Evolutionary conservation across 192 early-diverging fungal species (phyloP).

Genomic region (Coemansia sp.): DNA sequence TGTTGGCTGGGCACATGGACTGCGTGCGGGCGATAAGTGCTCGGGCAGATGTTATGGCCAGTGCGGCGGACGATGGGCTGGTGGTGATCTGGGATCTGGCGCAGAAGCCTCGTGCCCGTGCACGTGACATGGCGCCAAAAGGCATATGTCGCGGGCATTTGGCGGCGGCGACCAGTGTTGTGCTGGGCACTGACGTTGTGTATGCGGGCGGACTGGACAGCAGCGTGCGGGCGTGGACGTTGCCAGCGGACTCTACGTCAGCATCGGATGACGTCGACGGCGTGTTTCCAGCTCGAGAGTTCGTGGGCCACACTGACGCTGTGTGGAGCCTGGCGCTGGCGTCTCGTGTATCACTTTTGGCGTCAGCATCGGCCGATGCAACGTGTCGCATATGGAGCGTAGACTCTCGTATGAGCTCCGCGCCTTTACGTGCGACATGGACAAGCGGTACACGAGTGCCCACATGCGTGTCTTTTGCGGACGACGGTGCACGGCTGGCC

Average conservation of each 20-base stretch:
- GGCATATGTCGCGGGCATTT: constrained; percentile 38
- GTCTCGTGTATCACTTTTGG: constrained; percentile 21
- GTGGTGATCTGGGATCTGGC: constrained; percentile 45
- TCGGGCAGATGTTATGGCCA: constrained; percentile 8
- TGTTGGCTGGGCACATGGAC: constrained; percentile 45
- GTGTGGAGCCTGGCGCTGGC: constrained; percentile 49
- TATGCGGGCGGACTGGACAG: constrained; percentile 51
- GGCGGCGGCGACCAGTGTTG: constrained; percentile 45
- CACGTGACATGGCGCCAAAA: constrained; percentile 14
- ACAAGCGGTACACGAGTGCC: constrained; percentile 2
- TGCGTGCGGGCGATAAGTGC: constrained; percentile 23
- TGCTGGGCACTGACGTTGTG: constrained; percentile 9
- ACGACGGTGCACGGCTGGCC: constrained; percentile 9
- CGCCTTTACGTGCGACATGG: constrained; percentile 6
- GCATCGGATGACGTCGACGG: constrained; percentile 12
- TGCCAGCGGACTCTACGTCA: constrained; percentile 14
- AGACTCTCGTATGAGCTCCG: neutral
- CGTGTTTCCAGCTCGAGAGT: constrained; percentile 24
- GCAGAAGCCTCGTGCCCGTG: constrained; percentile 1
- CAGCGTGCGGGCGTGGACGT: constrained; percentile 31
- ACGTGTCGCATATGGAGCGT: constrained; percentile 40
- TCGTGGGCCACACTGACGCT: constrained; percentile 34
- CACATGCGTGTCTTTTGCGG: constrained; percentile 18
- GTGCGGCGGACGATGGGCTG: constrained; percentile 42
- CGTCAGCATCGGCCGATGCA: constrained; percentile 40